A percentile compares a stretch with the other conserved stretches of the same genome.
Conservation (phyloP, 2,329 filamentous ascomycete genomes). For the Neurospora crassa region DNA sequence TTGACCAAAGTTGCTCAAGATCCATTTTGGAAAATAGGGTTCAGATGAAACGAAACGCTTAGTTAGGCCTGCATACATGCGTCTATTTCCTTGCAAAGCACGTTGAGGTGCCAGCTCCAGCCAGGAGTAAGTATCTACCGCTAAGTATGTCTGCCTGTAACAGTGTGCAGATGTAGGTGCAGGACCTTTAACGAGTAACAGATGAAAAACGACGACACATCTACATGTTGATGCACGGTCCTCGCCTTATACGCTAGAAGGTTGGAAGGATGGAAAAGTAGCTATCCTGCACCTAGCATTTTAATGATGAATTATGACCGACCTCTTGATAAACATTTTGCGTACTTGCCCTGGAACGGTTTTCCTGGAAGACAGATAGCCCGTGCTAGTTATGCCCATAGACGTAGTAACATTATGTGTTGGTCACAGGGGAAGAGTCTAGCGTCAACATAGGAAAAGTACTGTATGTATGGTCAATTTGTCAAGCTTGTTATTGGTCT, state of each 20-base stretch:
- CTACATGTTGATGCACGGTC: neutral
- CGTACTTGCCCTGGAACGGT: too few relatives aligned
- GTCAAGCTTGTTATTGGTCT: neutral
- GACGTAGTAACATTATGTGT: too few relatives aligned
- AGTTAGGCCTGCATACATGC: neutral
- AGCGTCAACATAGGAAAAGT: neutral
- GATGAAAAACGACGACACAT: neutral
- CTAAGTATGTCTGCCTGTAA: neutral
- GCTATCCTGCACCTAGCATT: neutral
- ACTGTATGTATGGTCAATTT: neutral
- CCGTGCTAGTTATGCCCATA: too few relatives aligned
- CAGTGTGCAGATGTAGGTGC: neutral
- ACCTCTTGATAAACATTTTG: neutral
- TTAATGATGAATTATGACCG: neutral
- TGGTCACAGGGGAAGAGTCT: too few relatives aligned
- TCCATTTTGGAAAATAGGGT: neutral
- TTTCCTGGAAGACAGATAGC: too few relatives aligned
- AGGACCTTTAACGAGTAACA: neutral
- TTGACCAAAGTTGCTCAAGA: neutral
- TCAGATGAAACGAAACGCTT: neutral
- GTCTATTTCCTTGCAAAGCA: neutral
- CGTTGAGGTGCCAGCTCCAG: neutral
- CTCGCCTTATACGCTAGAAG: neutral
- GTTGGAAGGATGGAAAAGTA: neutral
- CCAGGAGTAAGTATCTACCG: neutral